Base-by-base conservation (phyloP, 345 rosid species). In the Salix udensis region DNA sequence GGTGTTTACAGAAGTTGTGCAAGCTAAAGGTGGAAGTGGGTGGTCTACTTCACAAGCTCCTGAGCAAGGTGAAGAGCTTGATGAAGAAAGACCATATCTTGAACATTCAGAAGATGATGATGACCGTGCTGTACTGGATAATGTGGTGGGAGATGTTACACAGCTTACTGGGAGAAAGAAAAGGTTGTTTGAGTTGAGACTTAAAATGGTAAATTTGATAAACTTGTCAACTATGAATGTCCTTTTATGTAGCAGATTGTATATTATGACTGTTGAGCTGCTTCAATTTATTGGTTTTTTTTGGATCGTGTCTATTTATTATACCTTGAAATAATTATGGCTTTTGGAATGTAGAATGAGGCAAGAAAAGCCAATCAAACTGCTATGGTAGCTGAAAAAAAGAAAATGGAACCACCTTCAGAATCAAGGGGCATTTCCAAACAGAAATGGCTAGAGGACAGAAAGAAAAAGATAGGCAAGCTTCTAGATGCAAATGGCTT, bases 341-440 rank as follows among this genome's bases (percentile, higher is more conserved):
- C 58, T 67, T 16, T 31, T 83, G 72, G 58, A 48, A 53, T 74
- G 50, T 66, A 93, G 98, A 88, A 87, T 78, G 92, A 88, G 84
- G 99, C 98, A 34, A 89, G 97, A 83, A 96, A 93, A 85, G 92
- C 90, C 62, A 93, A 96, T 82, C 97, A 96, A 79, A 85, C 85
- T 4, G 98, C 94, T 48, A 94, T 96, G 83, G 91, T 93, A 21
- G 84, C 89, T 81, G 98, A 93, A 77, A 96, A 90, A 90, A 93
- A 93, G 86, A 92, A 83, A 82, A 89, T 90, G 96, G 98, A 96
- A 86, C 89, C 90, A 74, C 95, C 92, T 34, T 65, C 84, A 14
- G 97, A 93, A 84, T 83, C 97, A 4, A 91, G 97, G 80, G 98
- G 97, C 14, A 82, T 93, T 77, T 92, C 99, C 28, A 96, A 96